phyloP scores from a whole-genome alignment of 1,139 yeast species.

The Petasospora fabianii region DNA sequence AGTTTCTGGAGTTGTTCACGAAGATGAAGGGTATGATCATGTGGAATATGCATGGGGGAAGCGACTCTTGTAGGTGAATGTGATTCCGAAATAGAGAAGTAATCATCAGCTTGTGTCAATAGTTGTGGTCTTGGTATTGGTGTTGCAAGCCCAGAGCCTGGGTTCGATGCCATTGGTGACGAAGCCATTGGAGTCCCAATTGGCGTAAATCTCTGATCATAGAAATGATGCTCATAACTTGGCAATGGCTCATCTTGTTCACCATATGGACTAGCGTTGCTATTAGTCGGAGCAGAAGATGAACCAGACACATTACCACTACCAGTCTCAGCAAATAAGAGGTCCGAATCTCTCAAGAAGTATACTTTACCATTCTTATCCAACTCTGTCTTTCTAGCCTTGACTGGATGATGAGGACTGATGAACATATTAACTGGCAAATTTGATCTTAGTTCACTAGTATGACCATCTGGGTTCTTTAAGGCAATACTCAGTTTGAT shows the following conservation, averaged over 20 bases:
- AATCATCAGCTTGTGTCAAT: constrained; percentile 7
- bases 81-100: constrained; percentile 5
- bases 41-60: constrained; percentile 10
- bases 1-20: constrained; percentile 19
- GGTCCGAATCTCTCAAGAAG: constrained; percentile 38
- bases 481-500: constrained; percentile 52
- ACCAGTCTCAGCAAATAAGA: constrained; percentile 28
- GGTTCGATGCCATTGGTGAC: constrained; percentile 5
- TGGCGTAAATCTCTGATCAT: constrained; percentile 43
- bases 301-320: no score
- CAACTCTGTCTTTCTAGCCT: constrained; percentile 47
- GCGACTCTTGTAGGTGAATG: background rate
- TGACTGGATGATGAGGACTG: constrained; percentile 49
- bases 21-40: constrained; percentile 6
- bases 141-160: constrained; percentile 8
- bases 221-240: constrained; percentile 68
- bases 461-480: constrained; percentile 59
- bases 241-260: constrained; percentile 60
- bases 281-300: background rate
- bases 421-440: constrained; percentile 58
- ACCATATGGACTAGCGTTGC: background rate
- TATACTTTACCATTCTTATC: constrained; percentile 48
- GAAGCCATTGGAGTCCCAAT: constrained; percentile 5
- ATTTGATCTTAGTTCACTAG: constrained; percentile 65
- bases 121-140: constrained; percentile 5